A percentile compares a stretch with the other conserved stretches of the same genome.
Evolutionary conservation across 768 basidiomycete species (phyloP).

Genomic region (Wakefieldia striispora): DNA sequence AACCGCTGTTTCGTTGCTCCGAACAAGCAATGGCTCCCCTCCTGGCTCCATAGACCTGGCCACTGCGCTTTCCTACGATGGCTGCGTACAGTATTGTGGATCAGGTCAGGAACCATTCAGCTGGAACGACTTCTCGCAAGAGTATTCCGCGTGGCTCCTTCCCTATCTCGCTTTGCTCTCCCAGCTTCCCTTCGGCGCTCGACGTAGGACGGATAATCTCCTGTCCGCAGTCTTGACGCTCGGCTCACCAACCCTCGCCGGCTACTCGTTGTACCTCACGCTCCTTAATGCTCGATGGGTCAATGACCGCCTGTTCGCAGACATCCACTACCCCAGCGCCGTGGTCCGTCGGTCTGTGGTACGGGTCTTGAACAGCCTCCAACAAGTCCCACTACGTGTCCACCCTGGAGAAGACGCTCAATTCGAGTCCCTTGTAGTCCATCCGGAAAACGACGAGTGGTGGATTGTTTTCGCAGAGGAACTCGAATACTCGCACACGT

Average conservation of each 20-base stretch:
- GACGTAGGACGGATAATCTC: constrained; percentile 38
- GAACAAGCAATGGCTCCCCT: constrained; percentile 6
- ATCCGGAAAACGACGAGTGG: constrained; percentile 42
- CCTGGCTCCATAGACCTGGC: background rate
- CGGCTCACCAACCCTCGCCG: constrained; percentile 45
- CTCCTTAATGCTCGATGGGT: constrained; percentile 46
- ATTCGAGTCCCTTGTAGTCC: constrained; percentile 41
- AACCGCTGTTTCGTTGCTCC: constrained; percentile 14
- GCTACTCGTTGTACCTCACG: constrained; percentile 45
- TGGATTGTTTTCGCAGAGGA: constrained; percentile 35
- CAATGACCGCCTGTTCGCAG: constrained; percentile 30
- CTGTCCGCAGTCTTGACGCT: constrained; percentile 42
- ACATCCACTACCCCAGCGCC: constrained; percentile 24
- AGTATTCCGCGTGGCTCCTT: constrained; percentile 45
- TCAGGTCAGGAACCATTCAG: constrained; percentile 8
- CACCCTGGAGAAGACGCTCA: constrained; percentile 23
- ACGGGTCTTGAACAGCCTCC: constrained; percentile 37
- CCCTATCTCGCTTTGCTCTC: constrained; percentile 50
- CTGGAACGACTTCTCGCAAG: constrained; percentile 28
- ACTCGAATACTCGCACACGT: constrained; percentile 39
- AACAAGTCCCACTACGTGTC: constrained; percentile 40
- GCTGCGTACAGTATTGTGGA: constrained; percentile 15
- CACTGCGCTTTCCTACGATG: constrained; percentile 7
- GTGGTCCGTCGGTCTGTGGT: constrained; percentile 22
- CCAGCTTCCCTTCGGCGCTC: constrained; percentile 47